Base-by-base conservation (phyloP, 129 eudicot genomes). In the carrot (Daucus carota) region DNA sequence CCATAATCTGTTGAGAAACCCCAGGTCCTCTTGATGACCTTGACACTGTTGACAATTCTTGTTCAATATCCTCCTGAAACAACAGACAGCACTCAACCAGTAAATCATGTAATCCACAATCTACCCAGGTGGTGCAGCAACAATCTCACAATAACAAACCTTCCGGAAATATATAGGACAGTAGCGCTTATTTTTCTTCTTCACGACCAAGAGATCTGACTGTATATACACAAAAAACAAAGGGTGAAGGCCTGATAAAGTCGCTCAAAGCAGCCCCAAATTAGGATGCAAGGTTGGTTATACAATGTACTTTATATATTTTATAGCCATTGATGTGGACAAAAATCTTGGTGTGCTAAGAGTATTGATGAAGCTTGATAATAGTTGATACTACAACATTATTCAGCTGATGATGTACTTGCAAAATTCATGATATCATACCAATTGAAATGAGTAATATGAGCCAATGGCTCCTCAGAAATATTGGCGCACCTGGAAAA, bases 1-100 rank as follows among this genome's bases (percentile, higher is more conserved):
- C 98, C 97, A 80, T 79, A 63, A 93, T 91, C 67, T 86, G 90
- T 76, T 86, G 92, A 73, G 98, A 83, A 46, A 89, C 71, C 47
- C 82, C 91, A 17, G 87, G 73, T 73, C 92, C 89, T 77, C 90
- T 85, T 48, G 94, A 82, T 76, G 85, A 83, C 81, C 88, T 86
- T 82, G 92, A 86, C 31, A 85, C 86, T 52, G 75, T 85, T 79
- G 87, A 83, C 76, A 93, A 78, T 82, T 92, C 98, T 81, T 86
- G 91, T 88, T 91, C 98, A 32, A 93, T 78, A 79, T 93, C 98
- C 79, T 93, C 98, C 98, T 93, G 90, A 22, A 65, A 47, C 73
- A 75, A 76, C 73, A 81, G 43, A 10, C 71, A 76, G 33, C 42
- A 84, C 65, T 74, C 59, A 74, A 66, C 47, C 43, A 76, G 76